Conservation (phyloP, 345 rosid genomes). For the Moringa oleifera region DNA sequence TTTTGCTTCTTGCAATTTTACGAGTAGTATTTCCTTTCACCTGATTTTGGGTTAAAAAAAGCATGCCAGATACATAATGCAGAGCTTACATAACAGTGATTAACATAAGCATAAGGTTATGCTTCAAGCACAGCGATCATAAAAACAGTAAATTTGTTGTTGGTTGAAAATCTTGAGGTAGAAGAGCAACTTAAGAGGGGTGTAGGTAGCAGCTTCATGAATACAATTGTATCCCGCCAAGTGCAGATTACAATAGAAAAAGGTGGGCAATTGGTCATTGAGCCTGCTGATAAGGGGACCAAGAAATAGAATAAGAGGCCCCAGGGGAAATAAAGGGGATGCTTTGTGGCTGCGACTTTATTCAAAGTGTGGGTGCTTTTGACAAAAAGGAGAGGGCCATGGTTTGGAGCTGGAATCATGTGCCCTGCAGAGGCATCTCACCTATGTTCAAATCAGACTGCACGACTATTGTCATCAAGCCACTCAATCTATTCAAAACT, state of each 20-base stretch:
- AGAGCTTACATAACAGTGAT: not conserved
- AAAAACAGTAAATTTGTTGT: no score
- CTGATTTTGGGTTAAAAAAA: not conserved
- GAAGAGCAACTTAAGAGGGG: not conserved
- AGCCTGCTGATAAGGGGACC: slow-evolving; percentile 10
- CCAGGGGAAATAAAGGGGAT: slow-evolving; percentile 9
- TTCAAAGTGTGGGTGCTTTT: slow-evolving; percentile 33
- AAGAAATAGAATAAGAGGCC: slow-evolving; percentile 13
- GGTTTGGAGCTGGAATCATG: slow-evolving; percentile 25
- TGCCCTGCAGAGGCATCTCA: slow-evolving; percentile 22
- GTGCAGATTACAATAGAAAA: not conserved
- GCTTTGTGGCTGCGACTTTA: slow-evolving; percentile 28
- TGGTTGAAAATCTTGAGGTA: not conserved
- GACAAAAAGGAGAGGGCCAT: slow-evolving; percentile 20
- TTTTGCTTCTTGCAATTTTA: not conserved
- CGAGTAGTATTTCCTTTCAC: not conserved
- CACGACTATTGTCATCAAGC: no score
- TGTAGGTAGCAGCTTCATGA: slow-evolving; percentile 1
- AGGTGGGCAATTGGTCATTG: not conserved
- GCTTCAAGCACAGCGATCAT: no score
- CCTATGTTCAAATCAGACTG: not conserved
- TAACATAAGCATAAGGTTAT: not conserved
- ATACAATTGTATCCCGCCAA: slow-evolving; percentile 2
- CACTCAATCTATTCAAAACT: no score
- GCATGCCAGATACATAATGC: not conserved